Evolutionary conservation across 495 filamentous ascomycete genomes (phyloP), one percentile per base, ranked within the genome.

Genomic region (Podospora pseudoanserina): DNA sequence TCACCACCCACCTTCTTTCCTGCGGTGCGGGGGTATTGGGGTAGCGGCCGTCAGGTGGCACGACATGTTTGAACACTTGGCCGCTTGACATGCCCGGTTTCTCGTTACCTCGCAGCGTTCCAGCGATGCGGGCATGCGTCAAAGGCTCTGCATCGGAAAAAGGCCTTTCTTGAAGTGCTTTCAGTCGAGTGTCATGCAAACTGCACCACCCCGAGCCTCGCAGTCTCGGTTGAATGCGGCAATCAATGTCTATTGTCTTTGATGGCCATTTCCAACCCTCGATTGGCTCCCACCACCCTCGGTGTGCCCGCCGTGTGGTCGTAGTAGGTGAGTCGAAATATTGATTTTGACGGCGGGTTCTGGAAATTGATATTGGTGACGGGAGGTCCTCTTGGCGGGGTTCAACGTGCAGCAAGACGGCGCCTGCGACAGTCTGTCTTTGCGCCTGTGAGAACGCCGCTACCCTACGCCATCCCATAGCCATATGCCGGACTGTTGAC

Each of bases 71-170:
- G 32, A 34, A 39, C 16, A 26, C n/a, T 15, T 32, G 16, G 27
- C 19, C 28, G 13, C 61, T 16, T 63, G 32, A 44, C 61, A 7
- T 63, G 61, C 32, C 30, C 59, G 30, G 59, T 61, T 32, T 18
- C 19, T n/a, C 23, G 59, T 61, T 61, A 61, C 59, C 16, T 61
- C 59, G 61, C 32, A 63, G 61, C 30, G 19, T 32, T 63, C 32
- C 27, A 61, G 59, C 59, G 59, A 61, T 61, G 59, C 16, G 20
- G 23, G 27, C 59, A 61, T 61, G 59, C 59, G 20, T 7, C 23
- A 23, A 32, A 61, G 4, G 27, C 16, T 61, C 23, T 61, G 59
- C 20, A 61, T 27, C 59, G 59, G 59, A 28, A 61, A 61, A 61
- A 28, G 16, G 27, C 20, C 58, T 18, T 18, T 32, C 27, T 32